These are phyloP conservation scores for Hysterangium stoloniferum DNA, from an alignment of 768 basidiomycete genomes.

Conservation along the genomic window DNA sequence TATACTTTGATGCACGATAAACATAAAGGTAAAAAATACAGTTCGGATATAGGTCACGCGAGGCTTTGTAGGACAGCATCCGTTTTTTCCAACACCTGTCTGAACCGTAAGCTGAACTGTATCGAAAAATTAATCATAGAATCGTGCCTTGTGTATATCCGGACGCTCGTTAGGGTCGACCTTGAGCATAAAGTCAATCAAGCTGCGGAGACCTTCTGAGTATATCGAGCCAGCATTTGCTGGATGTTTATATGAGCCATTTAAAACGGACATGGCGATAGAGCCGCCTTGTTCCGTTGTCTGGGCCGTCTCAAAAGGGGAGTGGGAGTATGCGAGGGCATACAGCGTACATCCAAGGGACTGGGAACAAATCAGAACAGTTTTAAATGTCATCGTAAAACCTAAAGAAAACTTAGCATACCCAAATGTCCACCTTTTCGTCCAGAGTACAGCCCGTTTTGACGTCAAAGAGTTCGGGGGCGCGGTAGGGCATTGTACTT, in stretches of 20 bases:
- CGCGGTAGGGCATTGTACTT: constrained; percentile 97
- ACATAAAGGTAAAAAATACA: constrained; percentile 15
- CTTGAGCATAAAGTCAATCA: constrained; percentile 82
- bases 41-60: too few relatives aligned
- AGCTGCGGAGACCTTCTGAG: constrained; percentile 69
- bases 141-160: constrained; percentile 73
- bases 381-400: constrained; percentile 1
- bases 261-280: constrained; percentile 95
- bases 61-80: constrained; percentile 56
- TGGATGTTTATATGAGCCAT: constrained; percentile 89
- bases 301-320: constrained; percentile 90
- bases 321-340: constrained; percentile 91
- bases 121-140: background rate
- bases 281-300: constrained; percentile 93
- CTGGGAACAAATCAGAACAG: constrained; percentile 33
- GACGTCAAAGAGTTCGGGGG: constrained; percentile 96
- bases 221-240: constrained; percentile 52
- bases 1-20: constrained; percentile 3
- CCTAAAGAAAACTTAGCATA: constrained; percentile 30
- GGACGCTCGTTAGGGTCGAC: constrained; percentile 78
- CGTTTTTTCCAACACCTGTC: constrained; percentile 59
- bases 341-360: constrained; percentile 93
- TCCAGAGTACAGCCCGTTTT: constrained; percentile 82
- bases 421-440: constrained; percentile 97
- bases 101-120: constrained; percentile 8